Evolutionary conservation across 2,329 filamentous ascomycete genomes (phyloP), one percentile per base, ranked within the genome.

Genomic region (Zymoseptoria passerinii): DNA sequence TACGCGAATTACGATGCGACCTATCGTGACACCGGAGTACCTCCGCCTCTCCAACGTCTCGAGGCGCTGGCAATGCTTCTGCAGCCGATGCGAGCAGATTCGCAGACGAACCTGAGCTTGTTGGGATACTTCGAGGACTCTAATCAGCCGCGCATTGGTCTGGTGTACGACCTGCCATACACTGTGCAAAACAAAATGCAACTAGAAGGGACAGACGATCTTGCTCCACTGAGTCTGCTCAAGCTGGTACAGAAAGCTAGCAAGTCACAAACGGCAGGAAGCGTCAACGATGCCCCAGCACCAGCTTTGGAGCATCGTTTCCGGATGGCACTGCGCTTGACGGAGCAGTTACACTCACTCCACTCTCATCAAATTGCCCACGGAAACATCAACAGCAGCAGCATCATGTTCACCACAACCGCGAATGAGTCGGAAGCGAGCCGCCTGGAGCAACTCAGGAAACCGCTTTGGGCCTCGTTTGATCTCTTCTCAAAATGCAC

Each of bases 271-370:
- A 72, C 73, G 53, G 57, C 65, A n/a, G 35, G 35, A 7, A 44
- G 35, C 35, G 71, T 72, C 54, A 75, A 73, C 50, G 76, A 76
- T 19, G 63, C 65, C 9, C 62, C 74, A 8, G 68, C 87, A 66
- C 87, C 87, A 0, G 81, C 82, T 40, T 76, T 92, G 0, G 89
- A 92, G 73, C 85, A 86, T 58, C 89, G 89, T 66, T 92, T 90
- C 67, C 81, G 85, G 13, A 77, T 92, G 54, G 88, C 88, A 3
- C 80, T 87, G 55, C 89, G 89, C 63, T 77, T 92, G 2, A 83
- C 83, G 29, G 86, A 85, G 63, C 88, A 87, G 3, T 80, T 92
- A 35, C 89, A 88, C 67, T 85, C 88, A 63, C 77, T 92, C 71
- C 88, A 92, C 68, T 80, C 81, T 2, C 80, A 86, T 48, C 83